A percentile compares a stretch with the other conserved stretches of the same genome.
Conservation (phyloP, 148 eudicot species). For the Salicornia ramosissima region DNA sequence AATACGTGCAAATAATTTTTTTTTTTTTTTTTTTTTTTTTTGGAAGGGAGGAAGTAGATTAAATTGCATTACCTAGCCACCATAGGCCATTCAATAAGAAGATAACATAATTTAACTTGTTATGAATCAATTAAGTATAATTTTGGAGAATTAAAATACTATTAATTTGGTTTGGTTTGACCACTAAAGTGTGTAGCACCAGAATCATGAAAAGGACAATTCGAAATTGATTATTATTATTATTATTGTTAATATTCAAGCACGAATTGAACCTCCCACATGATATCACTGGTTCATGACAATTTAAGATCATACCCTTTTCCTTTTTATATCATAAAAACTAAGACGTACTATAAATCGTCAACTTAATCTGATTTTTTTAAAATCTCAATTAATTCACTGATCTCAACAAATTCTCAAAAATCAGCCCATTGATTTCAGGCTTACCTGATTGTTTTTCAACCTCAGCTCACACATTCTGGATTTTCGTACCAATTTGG, state of each 20-base stretch:
- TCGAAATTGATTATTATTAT: neutral
- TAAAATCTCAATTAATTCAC: neutral
- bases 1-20: too few species aligned
- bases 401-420: neutral
- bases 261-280: neutral
- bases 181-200: neutral
- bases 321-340: neutral
- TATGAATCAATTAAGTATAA: neutral
- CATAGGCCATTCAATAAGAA: neutral
- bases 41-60: neutral
- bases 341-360: neutral
- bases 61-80: neutral
- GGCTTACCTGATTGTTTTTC: neutral
- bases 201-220: neutral
- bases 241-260: neutral
- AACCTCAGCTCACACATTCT: too few species aligned
- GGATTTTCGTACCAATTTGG: too few species aligned
- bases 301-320: neutral
- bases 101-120: neutral
- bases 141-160: neutral
- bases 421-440: conserved; percentile 6
- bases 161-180: conserved; percentile 1
- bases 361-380: neutral
- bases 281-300: neutral
- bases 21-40: too few species aligned